Evolutionary conservation across 164 flowering plant species (phyloP).

Genomic region (Euptelea pleiosperma): DNA sequence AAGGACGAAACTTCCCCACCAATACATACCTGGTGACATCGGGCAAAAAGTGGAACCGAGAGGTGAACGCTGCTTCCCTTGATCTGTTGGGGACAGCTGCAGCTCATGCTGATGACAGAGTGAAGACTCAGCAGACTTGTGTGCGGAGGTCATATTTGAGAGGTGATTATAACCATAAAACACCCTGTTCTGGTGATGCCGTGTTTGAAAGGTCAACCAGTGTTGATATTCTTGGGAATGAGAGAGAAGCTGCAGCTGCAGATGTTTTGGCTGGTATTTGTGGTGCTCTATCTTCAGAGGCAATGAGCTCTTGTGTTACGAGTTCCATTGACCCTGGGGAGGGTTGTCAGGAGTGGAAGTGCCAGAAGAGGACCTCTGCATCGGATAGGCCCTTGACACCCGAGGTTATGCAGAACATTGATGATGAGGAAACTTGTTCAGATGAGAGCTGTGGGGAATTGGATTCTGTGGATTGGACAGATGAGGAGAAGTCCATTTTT

Average conservation of each 20-base stretch:
- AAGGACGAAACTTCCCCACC: constrained; percentile 33
- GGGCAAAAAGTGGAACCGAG: constrained; percentile 69
- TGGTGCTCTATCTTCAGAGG: constrained; percentile 87
- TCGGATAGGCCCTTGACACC: constrained; percentile 42
- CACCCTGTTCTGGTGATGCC: constrained; percentile 24
- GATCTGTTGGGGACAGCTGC: constrained; percentile 83
- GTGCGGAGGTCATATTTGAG: constrained; percentile 29
- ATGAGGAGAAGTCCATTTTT: constrained; percentile 75
- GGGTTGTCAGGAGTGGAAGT: constrained; percentile 46
- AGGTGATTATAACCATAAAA: constrained; percentile 18
- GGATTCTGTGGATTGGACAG: constrained; percentile 87
- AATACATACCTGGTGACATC: constrained; percentile 64
- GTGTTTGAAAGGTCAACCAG: constrained; percentile 32
- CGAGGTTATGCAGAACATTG: constrained; percentile 54
- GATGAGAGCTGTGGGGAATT: constrained; percentile 89
- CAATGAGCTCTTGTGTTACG: constrained; percentile 84
- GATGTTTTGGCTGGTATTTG: constrained; percentile 83
- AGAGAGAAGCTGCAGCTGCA: constrained; percentile 75
- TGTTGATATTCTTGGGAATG: constrained; percentile 39
- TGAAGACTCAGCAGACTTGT: constrained; percentile 23
- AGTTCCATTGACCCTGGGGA: constrained; percentile 71
- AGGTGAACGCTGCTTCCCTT: constrained; percentile 69
- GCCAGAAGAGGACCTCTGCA: constrained; percentile 32
- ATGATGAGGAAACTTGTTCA: constrained; percentile 76
- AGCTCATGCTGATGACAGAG: constrained; percentile 41